Conservation (phyloP, 768 basidiomycete species). For the Lentinula edodes region DNA sequence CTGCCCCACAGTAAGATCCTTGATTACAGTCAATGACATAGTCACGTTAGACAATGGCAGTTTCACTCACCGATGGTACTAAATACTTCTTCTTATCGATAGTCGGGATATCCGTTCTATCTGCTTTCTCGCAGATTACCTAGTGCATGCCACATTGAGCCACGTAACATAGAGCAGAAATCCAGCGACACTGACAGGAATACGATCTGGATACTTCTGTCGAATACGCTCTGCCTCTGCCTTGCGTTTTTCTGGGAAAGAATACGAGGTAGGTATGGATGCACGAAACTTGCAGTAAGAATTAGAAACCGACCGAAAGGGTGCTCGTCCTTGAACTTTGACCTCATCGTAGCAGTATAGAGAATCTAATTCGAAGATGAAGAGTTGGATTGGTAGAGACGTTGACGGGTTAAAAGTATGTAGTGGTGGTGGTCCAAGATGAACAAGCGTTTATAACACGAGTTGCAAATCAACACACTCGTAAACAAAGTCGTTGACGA, state of each 20-base stretch:
- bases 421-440: background rate
- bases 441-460: conserved; percentile 2
- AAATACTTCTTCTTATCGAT: conserved; percentile 99
- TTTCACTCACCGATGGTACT: conserved; percentile 79
- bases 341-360: conserved; percentile 54
- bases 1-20: conserved; percentile 94
- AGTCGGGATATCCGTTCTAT: conserved; percentile 96
- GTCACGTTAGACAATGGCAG: background rate
- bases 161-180: background rate
- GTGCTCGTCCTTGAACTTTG: conserved; percentile 99
- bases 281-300: conserved; percentile 24
- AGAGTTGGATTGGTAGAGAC: background rate
- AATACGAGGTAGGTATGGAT: conserved; percentile 16
- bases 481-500: conserved; percentile 1
- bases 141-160: conserved; percentile 24
- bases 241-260: conserved; percentile 88
- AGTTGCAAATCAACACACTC: background rate
- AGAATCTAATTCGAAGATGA: background rate
- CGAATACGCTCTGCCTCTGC: conserved; percentile 97
- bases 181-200: conserved; percentile 64
- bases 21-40: conserved; percentile 22
- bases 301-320: conserved; percentile 73
- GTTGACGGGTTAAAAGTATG: background rate
- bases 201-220: conserved; percentile 98
- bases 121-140: conserved; percentile 99